Base-by-base conservation (phyloP, 208 protist species). In the Leishmania guyanensis region DNA sequence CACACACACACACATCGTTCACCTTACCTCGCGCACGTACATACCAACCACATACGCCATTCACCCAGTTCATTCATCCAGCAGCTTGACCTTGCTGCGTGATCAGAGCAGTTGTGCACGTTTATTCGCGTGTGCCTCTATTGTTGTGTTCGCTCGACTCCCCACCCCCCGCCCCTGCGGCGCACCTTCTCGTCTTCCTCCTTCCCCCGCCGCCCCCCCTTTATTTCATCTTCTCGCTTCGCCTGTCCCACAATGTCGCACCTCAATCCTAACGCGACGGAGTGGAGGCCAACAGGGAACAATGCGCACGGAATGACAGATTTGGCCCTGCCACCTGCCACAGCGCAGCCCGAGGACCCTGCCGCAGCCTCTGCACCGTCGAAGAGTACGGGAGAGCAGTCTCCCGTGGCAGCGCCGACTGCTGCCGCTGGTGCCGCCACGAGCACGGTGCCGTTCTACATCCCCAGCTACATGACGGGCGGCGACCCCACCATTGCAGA, bases 191-290 rank as follows among this genome's bases (percentile, higher is more conserved):
- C 48, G 39, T 39, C 68, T 51, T 51, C 14, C 51, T 8, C 14
- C 51, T 54, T 54, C 1, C 14, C 51, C 29, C 29, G 29, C 29
- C 29, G 29, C 29, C 29, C 36, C 36, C 0, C 36, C 36, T 39
- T 39, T 39, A 39, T 54, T 8, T 6, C 22, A 29, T 65, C 60
- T n/a, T 9, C 12, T 65, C 60, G 33, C 68, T 14, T 51, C 36
- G 22, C 43, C 66, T 73, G 20, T 60, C 50, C 12, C 33, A 9
- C 33, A 9, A 92, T 92, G 89, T 88, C 89, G 9, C 78, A 82
- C 26, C 84, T 97, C 36, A 95, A 97, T 76, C 91, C 87, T 8
- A 92, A 95, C 60, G 94, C 94, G 51, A 89, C 84, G 72, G 94
- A 97, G 81, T 97, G 94, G 94, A 87, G 82, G 36, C 94, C 93